phyloP scores from a whole-genome alignment of 1,139 yeast genomes.

The Pichia sp. region DNA sequence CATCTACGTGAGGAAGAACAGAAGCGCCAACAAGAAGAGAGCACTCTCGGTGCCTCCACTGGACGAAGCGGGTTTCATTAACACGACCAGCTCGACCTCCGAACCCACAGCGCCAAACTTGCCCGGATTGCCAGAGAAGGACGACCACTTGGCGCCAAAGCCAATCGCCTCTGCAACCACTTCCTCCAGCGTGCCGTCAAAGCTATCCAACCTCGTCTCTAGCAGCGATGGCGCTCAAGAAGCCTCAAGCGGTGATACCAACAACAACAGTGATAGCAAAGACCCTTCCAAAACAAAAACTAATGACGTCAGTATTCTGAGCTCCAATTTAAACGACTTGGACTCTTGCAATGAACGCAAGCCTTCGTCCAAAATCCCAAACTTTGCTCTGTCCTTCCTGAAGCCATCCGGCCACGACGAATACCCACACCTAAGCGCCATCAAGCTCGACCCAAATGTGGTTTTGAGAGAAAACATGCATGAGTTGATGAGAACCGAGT shows the following conservation, averaged over 20 bases:
- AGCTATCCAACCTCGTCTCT: not conserved
- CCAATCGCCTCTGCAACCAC: not conserved
- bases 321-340: conserved; percentile 12
- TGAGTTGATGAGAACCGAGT: conserved; percentile 16
- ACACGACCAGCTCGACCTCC: not conserved
- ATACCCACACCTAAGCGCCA: conserved; percentile 20
- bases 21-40: conserved; percentile 18
- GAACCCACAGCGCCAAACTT: not conserved
- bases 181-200: not conserved
- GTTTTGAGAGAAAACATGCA: conserved; percentile 24
- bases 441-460: conserved; percentile 20
- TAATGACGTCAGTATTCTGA: conserved; percentile 5
- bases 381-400: conserved; percentile 16
- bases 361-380: conserved; percentile 11
- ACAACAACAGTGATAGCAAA: not conserved
- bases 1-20: conserved; percentile 40
- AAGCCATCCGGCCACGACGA: conserved; percentile 17
- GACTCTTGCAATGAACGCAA: conserved; percentile 6
- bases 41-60: not conserved
- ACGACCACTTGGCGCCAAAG: not conserved
- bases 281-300: not conserved
- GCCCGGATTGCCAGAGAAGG: not conserved
- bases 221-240: not conserved
- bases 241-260: not conserved
- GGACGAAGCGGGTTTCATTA: not conserved